These are phyloP conservation scores for Carex myosuroides DNA, from an alignment of 176 grass and related monocot species.

Conservation along the genomic window DNA sequence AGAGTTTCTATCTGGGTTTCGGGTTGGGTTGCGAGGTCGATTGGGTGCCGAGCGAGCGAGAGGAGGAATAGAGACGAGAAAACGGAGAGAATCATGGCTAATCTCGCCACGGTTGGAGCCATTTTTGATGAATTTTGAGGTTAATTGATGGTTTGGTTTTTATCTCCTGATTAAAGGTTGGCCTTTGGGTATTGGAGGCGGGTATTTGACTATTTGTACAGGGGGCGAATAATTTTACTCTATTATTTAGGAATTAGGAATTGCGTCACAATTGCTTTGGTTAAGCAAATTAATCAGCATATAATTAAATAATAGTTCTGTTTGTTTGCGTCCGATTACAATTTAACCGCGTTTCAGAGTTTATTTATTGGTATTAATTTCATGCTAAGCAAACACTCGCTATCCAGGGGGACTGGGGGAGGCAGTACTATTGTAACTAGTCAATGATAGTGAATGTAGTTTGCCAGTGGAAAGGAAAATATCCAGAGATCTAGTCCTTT, in stretches of 20 bases:
- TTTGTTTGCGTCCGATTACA: not conserved
- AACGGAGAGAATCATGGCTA: not conserved
- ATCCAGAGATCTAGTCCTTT: not conserved
- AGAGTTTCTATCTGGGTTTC: slow-evolving; percentile 10
- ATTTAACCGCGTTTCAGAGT: not conserved
- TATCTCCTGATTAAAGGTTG: not conserved
- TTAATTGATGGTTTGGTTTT: not conserved
- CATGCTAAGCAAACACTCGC: not conserved
- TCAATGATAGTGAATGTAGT: not conserved
- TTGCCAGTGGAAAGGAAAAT: not conserved
- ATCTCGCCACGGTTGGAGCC: slow-evolving; percentile 10
- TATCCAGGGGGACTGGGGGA: too few species aligned
- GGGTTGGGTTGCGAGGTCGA: not conserved
- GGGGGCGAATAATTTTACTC: not conserved
- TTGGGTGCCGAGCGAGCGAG: not conserved
- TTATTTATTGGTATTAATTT: not conserved
- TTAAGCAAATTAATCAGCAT: not conserved
- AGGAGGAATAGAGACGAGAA: slow-evolving; percentile 2
- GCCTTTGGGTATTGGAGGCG: not conserved
- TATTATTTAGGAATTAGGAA: not conserved
- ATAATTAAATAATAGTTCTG: not conserved
- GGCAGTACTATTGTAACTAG: not conserved
- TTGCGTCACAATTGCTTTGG: not conserved
- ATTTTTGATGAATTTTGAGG: slow-evolving; percentile 2
- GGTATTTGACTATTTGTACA: not conserved